Conservation (phyloP, 176 grass and related monocot species). For the Thinopyrum elongatum region DNA sequence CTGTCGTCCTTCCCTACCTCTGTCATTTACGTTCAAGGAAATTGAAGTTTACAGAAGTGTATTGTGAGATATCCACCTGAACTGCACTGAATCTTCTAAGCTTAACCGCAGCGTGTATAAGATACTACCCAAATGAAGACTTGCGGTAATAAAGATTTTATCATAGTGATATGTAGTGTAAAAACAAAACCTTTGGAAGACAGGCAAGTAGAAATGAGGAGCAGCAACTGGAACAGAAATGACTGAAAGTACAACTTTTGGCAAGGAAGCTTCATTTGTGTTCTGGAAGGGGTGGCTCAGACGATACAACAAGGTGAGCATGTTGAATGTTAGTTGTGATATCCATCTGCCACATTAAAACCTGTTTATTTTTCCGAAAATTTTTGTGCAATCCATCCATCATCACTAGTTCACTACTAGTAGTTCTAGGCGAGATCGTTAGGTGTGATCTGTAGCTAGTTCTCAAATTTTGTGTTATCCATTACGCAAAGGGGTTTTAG, state of each 20-base stretch:
- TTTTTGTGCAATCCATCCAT: not conserved
- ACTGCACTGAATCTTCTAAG: not conserved
- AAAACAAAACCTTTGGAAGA: no score
- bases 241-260: not conserved
- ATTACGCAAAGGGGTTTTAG: not conserved
- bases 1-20: no score
- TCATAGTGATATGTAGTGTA: no score
- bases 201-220: not conserved
- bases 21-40: not conserved
- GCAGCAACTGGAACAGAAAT: no score
- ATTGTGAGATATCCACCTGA: not conserved
- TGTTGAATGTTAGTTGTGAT: not conserved
- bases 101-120: not conserved
- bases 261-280: not conserved
- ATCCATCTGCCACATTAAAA: not conserved
- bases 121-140: not conserved
- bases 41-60: not conserved
- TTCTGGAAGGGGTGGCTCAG: not conserved
- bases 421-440: not conserved
- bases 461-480: not conserved
- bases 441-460: not conserved
- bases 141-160: not conserved
- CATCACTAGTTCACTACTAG: not conserved
- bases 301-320: not conserved
- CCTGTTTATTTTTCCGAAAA: not conserved